phyloP scores from a whole-genome alignment of 2,329 filamentous ascomycete species.

The Neospermospora avenae region DNA sequence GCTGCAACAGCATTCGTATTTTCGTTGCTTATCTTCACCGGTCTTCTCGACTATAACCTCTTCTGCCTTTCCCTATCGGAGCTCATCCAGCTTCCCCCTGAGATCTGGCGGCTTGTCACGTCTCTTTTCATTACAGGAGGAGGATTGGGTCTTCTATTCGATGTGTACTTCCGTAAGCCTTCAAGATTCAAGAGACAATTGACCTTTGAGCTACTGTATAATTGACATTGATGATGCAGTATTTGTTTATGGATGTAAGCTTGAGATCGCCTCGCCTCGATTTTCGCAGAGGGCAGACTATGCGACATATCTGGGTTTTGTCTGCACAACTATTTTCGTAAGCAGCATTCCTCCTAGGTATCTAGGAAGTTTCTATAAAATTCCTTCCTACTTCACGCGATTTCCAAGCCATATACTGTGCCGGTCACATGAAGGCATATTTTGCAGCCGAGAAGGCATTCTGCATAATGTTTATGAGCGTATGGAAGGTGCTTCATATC shows the following conservation, averaged over 20 bases:
- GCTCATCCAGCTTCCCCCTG: conserved; percentile 34
- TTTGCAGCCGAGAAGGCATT: too few species aligned
- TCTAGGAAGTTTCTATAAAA: neutral
- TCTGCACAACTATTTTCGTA: conserved; percentile 58
- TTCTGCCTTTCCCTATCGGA: conserved; percentile 4
- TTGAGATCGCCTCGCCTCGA: conserved; percentile 55
- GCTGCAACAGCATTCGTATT: conserved; percentile 4
- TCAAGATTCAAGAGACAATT: too few species aligned
- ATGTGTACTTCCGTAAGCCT: conserved; percentile 60
- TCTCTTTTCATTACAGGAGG: conserved; percentile 30
- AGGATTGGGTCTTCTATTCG: conserved; percentile 50
- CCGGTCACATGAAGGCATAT: too few species aligned
- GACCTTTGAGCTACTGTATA: too few species aligned
- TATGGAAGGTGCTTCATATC: too few species aligned
- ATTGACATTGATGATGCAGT: conserved; percentile 40
- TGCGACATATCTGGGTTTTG: conserved; percentile 59
- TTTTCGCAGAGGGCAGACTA: conserved; percentile 61
- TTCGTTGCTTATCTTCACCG: conserved; percentile 7
- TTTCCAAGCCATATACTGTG: too few species aligned
- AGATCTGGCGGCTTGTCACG: conserved; percentile 32
- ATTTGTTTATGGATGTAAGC: conserved; percentile 58
- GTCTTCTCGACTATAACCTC: neutral
- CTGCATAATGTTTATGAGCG: too few species aligned
- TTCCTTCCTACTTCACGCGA: too few species aligned
- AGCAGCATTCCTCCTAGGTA: conserved; percentile 35